Base-by-base conservation (phyloP, 2,329 filamentous ascomycete genomes). In the Ascochyta koolunga region DNA sequence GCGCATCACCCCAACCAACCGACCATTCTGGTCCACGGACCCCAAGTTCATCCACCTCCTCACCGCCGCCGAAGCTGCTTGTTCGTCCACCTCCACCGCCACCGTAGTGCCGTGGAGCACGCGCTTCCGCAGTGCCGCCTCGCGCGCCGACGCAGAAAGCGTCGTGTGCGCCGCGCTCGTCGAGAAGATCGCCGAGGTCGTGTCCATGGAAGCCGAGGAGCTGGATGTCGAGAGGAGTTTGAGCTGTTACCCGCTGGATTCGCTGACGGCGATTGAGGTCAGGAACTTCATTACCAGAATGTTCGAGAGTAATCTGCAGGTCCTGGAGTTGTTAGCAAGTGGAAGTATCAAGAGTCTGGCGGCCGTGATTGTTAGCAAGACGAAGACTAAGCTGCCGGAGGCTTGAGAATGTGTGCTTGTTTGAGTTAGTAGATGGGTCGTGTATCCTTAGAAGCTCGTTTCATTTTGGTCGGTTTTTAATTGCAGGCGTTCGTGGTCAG, bases 241-340 rank as follows among this genome's bases (percentile, higher is more conserved):
- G 19, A 61, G 56, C 18, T 57, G 63, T 27, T 70, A 68, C 40
- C 54, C 64, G 5, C 49, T 72, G n/a, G 68, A 70, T 31, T 65
- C 59, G 3, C 39, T 70, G 37, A 69, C 65, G 10, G 69, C 69
- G n/a, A 67, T 71, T 38, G 69, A 71, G 19, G 65, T 71, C 15
- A 48, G 69, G 2, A 70, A 70, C 36, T 70, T 68, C 50, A 71
- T 71, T 27, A 68, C 63, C 4, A 59, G 68, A n/a, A 61, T 62
- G 62, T 76, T 82, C 58, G 75, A 82, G 64, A 76, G 78, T 1
- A 82, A 80, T 49, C 61, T 84, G 63, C 81, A 85, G 68, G 82
- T 85, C 0, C 66, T 85, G 54, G 82, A 86, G 64, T 66, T 85
- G 54, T 68, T 85, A 32, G 81, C 78, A 5, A 82, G 80, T 60